Conservation (phyloP, 805 yeast genomes). For the Monosporozyma aquatica region DNA sequence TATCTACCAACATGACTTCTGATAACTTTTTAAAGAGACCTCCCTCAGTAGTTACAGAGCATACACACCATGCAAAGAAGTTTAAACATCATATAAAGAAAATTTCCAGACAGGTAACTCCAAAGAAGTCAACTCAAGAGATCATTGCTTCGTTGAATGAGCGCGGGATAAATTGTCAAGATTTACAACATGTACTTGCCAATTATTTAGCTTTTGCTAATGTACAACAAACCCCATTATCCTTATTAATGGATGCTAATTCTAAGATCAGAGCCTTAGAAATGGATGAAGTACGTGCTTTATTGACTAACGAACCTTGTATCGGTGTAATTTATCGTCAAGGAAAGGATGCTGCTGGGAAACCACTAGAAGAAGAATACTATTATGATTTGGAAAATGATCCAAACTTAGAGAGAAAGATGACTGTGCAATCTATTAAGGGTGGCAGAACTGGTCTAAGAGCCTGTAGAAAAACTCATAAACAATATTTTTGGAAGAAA, state of each 20-base stretch:
- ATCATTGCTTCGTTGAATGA: slow-evolving; percentile 7
- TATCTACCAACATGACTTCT: no score
- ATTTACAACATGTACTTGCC: slow-evolving; percentile 55
- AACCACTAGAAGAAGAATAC: slow-evolving; percentile 87
- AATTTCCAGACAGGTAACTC: not conserved
- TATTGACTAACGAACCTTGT: slow-evolving; percentile 32
- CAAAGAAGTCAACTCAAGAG: slow-evolving; percentile 5
- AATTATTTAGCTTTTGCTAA: slow-evolving; percentile 91
- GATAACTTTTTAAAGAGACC: no score
- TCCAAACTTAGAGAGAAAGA: slow-evolving; percentile 56
- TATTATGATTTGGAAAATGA: slow-evolving; percentile 85
- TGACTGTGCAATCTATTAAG: slow-evolving; percentile 63
- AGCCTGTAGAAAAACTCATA: slow-evolving; percentile 87
- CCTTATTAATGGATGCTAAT: slow-evolving; percentile 53
- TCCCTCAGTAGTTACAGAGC: not conserved
- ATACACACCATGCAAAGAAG: not conserved
- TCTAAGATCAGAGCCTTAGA: slow-evolving; percentile 42
- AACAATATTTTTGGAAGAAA: slow-evolving; percentile 52
- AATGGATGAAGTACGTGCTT: slow-evolving; percentile 38
- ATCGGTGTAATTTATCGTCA: slow-evolving; percentile 79
- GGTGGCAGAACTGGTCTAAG: slow-evolving; percentile 74
- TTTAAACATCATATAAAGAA: not conserved
- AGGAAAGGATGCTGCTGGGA: slow-evolving; percentile 96
- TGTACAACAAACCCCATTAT: slow-evolving; percentile 78
- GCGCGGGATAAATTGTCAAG: slow-evolving; percentile 36